Evolutionary conservation across 805 yeast species (phyloP).

Genomic region (Lipomyces kockii): DNA sequence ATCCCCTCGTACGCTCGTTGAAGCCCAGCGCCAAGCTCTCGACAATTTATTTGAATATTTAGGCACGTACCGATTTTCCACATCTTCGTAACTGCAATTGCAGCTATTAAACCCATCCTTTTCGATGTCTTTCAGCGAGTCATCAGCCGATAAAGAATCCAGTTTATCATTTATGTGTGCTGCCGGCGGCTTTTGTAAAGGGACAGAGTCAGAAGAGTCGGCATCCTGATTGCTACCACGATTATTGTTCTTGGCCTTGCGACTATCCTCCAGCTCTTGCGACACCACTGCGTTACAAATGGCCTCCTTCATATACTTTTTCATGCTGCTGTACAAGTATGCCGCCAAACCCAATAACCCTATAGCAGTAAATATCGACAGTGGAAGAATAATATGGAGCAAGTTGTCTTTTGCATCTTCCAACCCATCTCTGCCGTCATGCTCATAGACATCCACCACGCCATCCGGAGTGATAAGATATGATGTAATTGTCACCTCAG

Average conservation of each 20-base stretch:
- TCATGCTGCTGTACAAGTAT: conserved; percentile 3
- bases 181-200: not conserved
- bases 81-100: not conserved
- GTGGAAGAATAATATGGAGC: not conserved
- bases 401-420: not conserved
- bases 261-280: not conserved
- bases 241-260: not conserved
- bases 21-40: not conserved
- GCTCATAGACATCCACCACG: not conserved
- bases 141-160: not conserved
- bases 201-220: not conserved
- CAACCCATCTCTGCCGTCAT: not conserved
- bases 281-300: not conserved
- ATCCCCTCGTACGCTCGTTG: not conserved
- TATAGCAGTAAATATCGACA: not conserved
- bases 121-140: not conserved
- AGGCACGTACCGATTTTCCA: not conserved
- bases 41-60: not conserved
- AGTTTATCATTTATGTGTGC: not conserved
- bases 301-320: conserved; percentile 1
- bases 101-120: not conserved
- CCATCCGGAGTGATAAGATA: conserved; percentile 1
- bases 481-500: not conserved
- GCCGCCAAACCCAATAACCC: not conserved
- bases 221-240: not conserved